Evolutionary conservation across 345 rosid genomes (phyloP), one percentile per base, ranked within the genome.

Genomic region (Melastoma malabathricum): DNA sequence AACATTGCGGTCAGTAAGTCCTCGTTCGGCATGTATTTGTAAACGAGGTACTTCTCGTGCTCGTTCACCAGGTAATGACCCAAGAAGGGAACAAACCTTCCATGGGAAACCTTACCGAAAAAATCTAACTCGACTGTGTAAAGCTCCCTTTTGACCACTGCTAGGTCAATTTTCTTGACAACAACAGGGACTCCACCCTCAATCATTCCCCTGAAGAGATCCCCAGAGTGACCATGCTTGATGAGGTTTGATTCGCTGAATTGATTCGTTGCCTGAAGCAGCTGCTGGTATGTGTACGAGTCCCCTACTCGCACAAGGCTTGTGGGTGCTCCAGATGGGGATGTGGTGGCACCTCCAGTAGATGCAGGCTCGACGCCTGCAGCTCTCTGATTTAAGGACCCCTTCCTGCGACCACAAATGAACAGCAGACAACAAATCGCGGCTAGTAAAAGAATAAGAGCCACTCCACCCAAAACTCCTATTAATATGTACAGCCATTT

Each of bases 141-240:
- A 2, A 72, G 51, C 58, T 93, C 97, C 70, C 43, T 77, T 67
- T 60, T 93, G 41, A 59, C 46, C 4, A 77, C 67, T 68, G 52
- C 60, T 54, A 68, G 43, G 72, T 88, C 75, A 18, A 88, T 72
- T 80, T 65, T 88, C 60, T 88, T 93, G 22, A 93, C 56, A 47
- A 85, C 89, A 52, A 84, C 65, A 41, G 75, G 77, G 50, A 51
- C 50, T 19, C 86, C 85, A 50, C 73, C 79, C 16, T 73, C 99
- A 55, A 85, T 60, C 53, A 73, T 46, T 43, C 94, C 99, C 53
- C 65, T 79, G 67, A 74, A 93, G 27, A 93, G 81, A 67, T 68
- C 83, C 48, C 99, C 99, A 0, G 99, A 93, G 58, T 88, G 99
- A 31, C 99, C 99, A 20, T 75, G 70, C 70, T 83, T 93, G 47